Base-by-base conservation (phyloP, 2,329 filamentous ascomycete genomes). In the Ceratocystis cacaofunesta region DNA sequence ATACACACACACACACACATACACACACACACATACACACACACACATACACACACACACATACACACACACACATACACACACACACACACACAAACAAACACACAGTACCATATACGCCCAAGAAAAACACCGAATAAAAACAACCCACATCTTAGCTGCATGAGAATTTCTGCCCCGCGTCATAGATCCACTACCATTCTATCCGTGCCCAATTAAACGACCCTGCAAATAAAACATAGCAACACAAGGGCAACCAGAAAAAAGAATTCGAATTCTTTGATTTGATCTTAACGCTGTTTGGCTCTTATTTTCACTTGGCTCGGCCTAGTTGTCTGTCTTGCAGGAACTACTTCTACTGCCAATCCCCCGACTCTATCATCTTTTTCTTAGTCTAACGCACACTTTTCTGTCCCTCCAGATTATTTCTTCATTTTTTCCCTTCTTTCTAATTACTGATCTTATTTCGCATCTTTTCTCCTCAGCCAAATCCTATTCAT, bases 81-180 rank as follows among this genome's bases (percentile, higher is more conserved):
- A 32, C 30, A 6, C 5, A 48, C 19, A 50, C 46, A 10, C 19
- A 50, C 7, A 50, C 46, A 7, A 3, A 19, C 19, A 19, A 1
- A 52, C 48, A 52, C 19, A 28, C 48, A 52, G 36, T 15, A 41
- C 36, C 36, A 41, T 15, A 41, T 41, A 41, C 36, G 10, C 55
- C 25, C 28, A 58, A 10, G 32, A 57, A 30, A 28, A 17, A 17
- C 55, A 17, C 55, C 7, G 32, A 58, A 17, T 2, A 28, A 52
- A 12, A 52, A 8, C n/a, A 52, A 52, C 7, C 55, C 55, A 58
- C 55, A 58, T 28, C 28, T 58, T 58, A 30, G 12, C 3, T 58
- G 55, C 55, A 58, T 58, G 55, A 58, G 55, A 58, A 58, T 58
- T 58, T 58, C 15, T 58, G 55, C 55, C 55, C 55, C 55, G 55